Percentiles rank a stretch among this genome's conserved stretches.
Conservation (phyloP, 1,284 basidiomycete species). For the Cutaneotrichosporon curvatum region DNA sequence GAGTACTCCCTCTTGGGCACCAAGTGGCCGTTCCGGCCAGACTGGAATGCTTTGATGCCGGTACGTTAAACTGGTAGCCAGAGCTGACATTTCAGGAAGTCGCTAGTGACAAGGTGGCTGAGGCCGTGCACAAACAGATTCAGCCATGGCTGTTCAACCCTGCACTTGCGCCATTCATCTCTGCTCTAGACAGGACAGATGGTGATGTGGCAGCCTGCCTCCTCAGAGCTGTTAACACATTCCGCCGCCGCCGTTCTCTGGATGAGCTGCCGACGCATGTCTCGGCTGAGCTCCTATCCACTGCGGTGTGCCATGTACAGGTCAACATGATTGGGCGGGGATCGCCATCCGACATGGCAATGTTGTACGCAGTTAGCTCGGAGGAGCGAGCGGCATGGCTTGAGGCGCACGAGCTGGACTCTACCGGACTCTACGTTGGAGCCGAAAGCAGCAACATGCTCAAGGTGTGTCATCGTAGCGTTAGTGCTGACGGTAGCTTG, state of each 20-base stretch:
- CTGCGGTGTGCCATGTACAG: slow-evolving; percentile 60
- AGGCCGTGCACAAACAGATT: slow-evolving; percentile 54
- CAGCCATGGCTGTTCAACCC: slow-evolving; percentile 60
- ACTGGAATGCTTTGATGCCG: slow-evolving; percentile 61
- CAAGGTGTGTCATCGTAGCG: neutral
- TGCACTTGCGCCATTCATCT: slow-evolving; percentile 38
- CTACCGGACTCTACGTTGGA: neutral
- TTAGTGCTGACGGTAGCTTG: slow-evolving; percentile 42
- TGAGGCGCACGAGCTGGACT: slow-evolving; percentile 36
- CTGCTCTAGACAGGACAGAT: neutral
- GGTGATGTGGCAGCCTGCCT: slow-evolving; percentile 41
- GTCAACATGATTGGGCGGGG: slow-evolving; percentile 61
- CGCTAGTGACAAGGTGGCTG: slow-evolving; percentile 30
- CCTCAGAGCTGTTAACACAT: slow-evolving; percentile 54
- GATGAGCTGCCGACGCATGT: slow-evolving; percentile 44
- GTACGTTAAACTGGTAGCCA: neutral
- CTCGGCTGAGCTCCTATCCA: slow-evolving; percentile 50
- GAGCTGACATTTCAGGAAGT: neutral
- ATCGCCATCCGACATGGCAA: slow-evolving; percentile 62
- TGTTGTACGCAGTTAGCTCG: slow-evolving; percentile 58
- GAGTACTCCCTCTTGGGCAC: slow-evolving; percentile 63
- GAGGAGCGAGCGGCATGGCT: slow-evolving; percentile 52
- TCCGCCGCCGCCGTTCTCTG: slow-evolving; percentile 55
- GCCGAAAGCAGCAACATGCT: neutral
- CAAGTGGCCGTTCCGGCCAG: slow-evolving; percentile 63